Percentiles rank a stretch among this genome's conserved stretches.
Evolutionary conservation across 805 yeast species (phyloP).

Genomic region (Saturnispora sekii): DNA sequence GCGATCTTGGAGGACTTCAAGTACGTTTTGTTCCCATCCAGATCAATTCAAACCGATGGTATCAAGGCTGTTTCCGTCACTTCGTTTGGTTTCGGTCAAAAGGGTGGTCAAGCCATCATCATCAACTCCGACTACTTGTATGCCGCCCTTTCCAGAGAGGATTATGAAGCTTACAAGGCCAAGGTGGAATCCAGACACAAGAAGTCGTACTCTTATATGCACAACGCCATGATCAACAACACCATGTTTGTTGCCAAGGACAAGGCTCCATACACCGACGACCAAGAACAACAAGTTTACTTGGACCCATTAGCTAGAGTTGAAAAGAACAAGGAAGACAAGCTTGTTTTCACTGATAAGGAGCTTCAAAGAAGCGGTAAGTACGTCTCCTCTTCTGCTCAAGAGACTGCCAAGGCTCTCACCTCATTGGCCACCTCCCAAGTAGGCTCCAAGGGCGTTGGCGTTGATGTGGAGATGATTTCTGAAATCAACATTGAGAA

Average conservation of each 20-base stretch:
- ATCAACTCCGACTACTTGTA: slow-evolving; percentile 90
- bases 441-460: slow-evolving; percentile 56
- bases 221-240: slow-evolving; percentile 86
- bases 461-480: slow-evolving; percentile 93
- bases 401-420: slow-evolving; percentile 57
- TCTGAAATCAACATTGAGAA: slow-evolving; percentile 76
- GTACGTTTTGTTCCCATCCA: slow-evolving; percentile 88
- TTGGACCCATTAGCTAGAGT: slow-evolving; percentile 92
- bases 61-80: slow-evolving; percentile 95
- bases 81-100: slow-evolving; percentile 98
- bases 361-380: slow-evolving; percentile 36
- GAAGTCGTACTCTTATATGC: slow-evolving; percentile 89
- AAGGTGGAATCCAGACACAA: slow-evolving; percentile 65
- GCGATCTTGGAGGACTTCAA: slow-evolving; percentile 71
- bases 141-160: slow-evolving; percentile 64
- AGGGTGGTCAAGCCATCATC: slow-evolving; percentile 93
- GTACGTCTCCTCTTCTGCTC: slow-evolving; percentile 40
- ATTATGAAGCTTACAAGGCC: slow-evolving; percentile 60
- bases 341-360: slow-evolving; percentile 40
- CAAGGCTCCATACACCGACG: slow-evolving; percentile 85
- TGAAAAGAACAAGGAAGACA: slow-evolving; percentile 26
- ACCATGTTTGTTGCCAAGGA: slow-evolving; percentile 88
- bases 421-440: slow-evolving; percentile 39
- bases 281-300: slow-evolving; percentile 82
- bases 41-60: slow-evolving; percentile 90